These are phyloP conservation scores for Paradendryphiella salina DNA, from an alignment of 2,329 filamentous ascomycete genomes.

Conservation along the genomic window DNA sequence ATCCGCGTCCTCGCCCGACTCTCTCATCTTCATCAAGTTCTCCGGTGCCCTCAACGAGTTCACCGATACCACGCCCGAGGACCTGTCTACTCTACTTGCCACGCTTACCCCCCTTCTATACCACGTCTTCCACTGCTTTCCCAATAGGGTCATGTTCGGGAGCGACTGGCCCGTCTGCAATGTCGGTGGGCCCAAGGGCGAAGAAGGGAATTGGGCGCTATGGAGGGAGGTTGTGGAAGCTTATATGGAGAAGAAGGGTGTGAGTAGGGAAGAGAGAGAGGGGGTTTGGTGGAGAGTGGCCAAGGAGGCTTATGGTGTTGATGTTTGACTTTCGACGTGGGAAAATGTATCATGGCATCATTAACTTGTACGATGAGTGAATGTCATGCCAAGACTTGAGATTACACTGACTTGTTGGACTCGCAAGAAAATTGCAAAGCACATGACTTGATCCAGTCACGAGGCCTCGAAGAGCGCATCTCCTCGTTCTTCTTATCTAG, in stretches of 20 bases:
- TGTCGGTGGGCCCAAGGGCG: slow-evolving; percentile 60
- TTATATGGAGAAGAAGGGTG: slow-evolving; percentile 57
- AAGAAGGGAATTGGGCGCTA: slow-evolving; percentile 67
- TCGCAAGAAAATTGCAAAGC: too few species aligned
- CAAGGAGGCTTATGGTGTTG: slow-evolving; percentile 65
- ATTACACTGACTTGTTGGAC: too few species aligned
- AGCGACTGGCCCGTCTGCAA: slow-evolving; percentile 95
- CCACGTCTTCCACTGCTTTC: slow-evolving; percentile 68
- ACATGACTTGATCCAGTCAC: too few species aligned
- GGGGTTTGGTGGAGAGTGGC: slow-evolving; percentile 76
- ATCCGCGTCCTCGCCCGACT: slow-evolving; percentile 65
- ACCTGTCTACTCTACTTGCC: slow-evolving; percentile 4
- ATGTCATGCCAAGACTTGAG: too few species aligned
- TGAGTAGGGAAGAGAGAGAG: slow-evolving; percentile 64
- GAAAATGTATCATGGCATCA: too few species aligned
- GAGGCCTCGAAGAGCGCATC: too few species aligned
- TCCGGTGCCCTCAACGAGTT: slow-evolving; percentile 85
- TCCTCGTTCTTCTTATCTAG: too few species aligned
- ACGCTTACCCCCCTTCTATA: slow-evolving; percentile 29
- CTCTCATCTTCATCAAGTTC: slow-evolving; percentile 84
- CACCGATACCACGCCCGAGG: slow-evolving; percentile 35
- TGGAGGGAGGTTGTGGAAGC: slow-evolving; percentile 74
- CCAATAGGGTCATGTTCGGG: slow-evolving; percentile 79
- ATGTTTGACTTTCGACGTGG: too few species aligned
- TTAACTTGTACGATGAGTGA: too few species aligned